Evolutionary conservation across 1,139 yeast species (phyloP).

Genomic region (Geotrichum restrictum): DNA sequence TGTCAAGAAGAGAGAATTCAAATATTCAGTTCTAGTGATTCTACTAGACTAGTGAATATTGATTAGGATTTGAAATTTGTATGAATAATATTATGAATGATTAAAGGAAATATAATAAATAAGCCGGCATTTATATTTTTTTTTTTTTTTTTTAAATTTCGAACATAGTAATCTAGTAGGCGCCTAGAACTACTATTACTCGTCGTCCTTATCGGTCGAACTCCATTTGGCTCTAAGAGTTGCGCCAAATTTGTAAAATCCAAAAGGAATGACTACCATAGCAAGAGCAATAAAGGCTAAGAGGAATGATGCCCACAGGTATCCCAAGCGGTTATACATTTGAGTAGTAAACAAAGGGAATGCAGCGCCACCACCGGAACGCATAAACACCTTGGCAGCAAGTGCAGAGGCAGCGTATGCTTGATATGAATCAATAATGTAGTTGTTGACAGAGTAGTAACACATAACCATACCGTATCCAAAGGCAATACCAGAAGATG

Average conservation of each 20-base stretch:
- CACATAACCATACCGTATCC: conserved; percentile 91
- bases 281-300: conserved; percentile 80
- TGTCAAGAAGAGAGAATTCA: too few relatives aligned
- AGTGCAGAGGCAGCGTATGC: conserved; percentile 86
- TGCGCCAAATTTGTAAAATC: conserved; percentile 69
- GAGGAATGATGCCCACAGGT: conserved; percentile 80
- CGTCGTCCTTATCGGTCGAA: background rate
- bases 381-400: conserved; percentile 81
- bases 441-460: conserved; percentile 81
- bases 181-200: too few relatives aligned
- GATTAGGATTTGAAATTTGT: too few relatives aligned
- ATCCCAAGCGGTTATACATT: conserved; percentile 70
- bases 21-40: too few relatives aligned
- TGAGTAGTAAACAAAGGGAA: conserved; percentile 78
- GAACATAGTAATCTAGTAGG: too few relatives aligned
- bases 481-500: conserved; percentile 84
- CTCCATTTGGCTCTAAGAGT: conserved; percentile 53
- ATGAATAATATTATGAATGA: too few relatives aligned
- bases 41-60: too few relatives aligned
- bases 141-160: too few relatives aligned
- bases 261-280: conserved; percentile 76
- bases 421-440: conserved; percentile 82
- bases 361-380: conserved; percentile 85
- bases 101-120: too few relatives aligned
- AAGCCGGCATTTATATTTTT: too few relatives aligned